Percentiles rank a stretch among this genome's conserved stretches.
phyloP scores from a whole-genome alignment of 2,329 filamentous ascomycete species.

The Neonectria magnoliae region DNA sequence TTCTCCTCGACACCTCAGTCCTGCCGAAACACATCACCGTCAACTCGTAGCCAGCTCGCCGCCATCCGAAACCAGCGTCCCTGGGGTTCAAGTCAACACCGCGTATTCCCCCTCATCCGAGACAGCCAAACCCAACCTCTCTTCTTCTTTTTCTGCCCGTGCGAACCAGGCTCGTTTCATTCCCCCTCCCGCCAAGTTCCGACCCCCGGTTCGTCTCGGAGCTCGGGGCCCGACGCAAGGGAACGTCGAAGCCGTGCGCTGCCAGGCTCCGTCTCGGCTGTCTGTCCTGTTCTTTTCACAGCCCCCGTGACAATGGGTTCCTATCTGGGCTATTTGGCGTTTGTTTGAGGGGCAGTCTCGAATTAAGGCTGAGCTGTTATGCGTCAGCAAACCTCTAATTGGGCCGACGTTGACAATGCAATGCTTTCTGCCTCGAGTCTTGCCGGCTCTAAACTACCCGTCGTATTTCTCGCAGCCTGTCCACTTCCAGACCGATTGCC shows the following conservation, averaged over 20 bases:
- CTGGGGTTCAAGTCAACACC: too few relatives aligned
- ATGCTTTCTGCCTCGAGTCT: too few relatives aligned
- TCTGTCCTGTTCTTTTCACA: too few relatives aligned
- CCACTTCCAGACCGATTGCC: neutral
- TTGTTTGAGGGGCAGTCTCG: too few relatives aligned
- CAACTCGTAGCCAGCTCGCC: too few relatives aligned
- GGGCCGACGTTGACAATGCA: too few relatives aligned
- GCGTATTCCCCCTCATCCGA: too few relatives aligned
- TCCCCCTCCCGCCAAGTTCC: neutral
- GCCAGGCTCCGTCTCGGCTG: neutral
- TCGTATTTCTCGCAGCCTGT: neutral
- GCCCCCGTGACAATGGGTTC: neutral
- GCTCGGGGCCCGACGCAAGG: neutral
- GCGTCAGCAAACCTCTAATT: neutral
- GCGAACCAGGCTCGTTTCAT: neutral
- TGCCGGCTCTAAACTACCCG: neutral
- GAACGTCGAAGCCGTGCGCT: neutral
- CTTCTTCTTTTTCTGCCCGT: neutral
- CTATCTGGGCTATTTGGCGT: neutral
- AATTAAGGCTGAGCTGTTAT: neutral
- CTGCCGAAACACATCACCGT: neutral
- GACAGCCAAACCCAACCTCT: neutral
- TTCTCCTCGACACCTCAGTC: neutral
- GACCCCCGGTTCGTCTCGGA: neutral
- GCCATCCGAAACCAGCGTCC: neutral